Evolutionary conservation across 192 early-diverging fungal genomes (phyloP).

Genomic region (Globomyces pollinis-pini): DNA sequence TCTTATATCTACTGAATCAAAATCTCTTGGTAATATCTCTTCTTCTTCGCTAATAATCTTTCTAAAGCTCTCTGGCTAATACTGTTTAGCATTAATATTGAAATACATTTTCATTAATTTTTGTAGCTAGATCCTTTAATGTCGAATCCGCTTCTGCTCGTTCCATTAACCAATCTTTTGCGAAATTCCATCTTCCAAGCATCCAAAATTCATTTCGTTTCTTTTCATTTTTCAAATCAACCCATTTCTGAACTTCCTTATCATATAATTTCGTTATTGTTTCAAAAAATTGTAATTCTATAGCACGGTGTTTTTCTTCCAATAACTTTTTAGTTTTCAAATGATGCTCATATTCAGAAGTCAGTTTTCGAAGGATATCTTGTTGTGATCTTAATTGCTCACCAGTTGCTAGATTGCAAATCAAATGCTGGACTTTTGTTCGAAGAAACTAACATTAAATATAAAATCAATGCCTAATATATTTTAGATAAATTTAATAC

Average conservation of each 20-base stretch:
- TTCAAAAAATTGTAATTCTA: neutral
- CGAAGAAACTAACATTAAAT: too few relatives aligned
- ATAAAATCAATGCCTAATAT: too few relatives aligned
- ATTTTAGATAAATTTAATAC: too few relatives aligned
- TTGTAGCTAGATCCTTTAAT: neutral
- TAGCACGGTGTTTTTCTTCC: neutral
- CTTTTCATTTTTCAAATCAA: neutral
- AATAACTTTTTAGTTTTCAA: neutral
- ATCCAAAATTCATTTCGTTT: neutral
- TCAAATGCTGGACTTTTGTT: neutral
- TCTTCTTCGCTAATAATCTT: neutral
- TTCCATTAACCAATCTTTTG: conserved; percentile 10
- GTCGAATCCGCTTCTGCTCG: neutral
- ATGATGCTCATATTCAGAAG: neutral
- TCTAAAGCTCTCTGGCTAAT: neutral
- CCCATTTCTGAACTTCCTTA: neutral
- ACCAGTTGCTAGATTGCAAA: neutral
- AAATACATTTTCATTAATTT: neutral
- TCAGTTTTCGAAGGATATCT: neutral
- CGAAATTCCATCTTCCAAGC: conserved; percentile 2
- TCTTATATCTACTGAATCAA: conserved; percentile 3
- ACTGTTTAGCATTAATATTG: neutral
- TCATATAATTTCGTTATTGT: neutral
- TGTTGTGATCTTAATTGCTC: neutral
- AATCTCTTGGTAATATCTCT: neutral